phyloP scores from a whole-genome alignment of 2,329 filamentous ascomycete genomes.

The Hypoxylon sp. region DNA sequence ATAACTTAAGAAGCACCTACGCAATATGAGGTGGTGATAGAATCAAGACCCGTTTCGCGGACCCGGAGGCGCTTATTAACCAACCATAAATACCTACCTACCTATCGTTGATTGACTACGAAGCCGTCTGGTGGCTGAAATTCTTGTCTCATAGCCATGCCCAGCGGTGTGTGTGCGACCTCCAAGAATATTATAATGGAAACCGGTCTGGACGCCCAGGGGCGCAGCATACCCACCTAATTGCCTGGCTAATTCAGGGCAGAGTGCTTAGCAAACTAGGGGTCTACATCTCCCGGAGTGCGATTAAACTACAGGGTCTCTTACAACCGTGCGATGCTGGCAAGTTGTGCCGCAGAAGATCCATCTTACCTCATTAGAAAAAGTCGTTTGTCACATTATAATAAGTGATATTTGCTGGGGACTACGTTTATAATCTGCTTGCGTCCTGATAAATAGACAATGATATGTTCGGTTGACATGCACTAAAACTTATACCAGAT shows the following conservation, averaged over 20 bases:
- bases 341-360: neutral
- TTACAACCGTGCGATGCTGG: neutral
- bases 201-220: neutral
- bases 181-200: neutral
- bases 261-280: no score
- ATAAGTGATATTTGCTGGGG: neutral
- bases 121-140: slow-evolving; percentile 14
- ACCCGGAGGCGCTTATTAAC: slow-evolving; percentile 22
- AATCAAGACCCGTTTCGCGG: neutral
- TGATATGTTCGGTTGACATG: neutral
- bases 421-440: neutral
- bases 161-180: neutral
- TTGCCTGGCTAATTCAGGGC: no score
- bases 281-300: neutral
- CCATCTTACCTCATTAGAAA: slow-evolving; percentile 7
- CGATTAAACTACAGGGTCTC: neutral
- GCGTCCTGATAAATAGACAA: neutral
- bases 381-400: neutral
- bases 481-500: no score
- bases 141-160: neutral
- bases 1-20: slow-evolving; percentile 5
- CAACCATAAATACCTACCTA: neutral
- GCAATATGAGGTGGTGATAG: slow-evolving; percentile 3
- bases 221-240: neutral
- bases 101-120: slow-evolving; percentile 5